These are phyloP conservation scores for Arthrinium phaeospermum DNA, from an alignment of 2,329 filamentous ascomycete species.

Conservation along the genomic window DNA sequence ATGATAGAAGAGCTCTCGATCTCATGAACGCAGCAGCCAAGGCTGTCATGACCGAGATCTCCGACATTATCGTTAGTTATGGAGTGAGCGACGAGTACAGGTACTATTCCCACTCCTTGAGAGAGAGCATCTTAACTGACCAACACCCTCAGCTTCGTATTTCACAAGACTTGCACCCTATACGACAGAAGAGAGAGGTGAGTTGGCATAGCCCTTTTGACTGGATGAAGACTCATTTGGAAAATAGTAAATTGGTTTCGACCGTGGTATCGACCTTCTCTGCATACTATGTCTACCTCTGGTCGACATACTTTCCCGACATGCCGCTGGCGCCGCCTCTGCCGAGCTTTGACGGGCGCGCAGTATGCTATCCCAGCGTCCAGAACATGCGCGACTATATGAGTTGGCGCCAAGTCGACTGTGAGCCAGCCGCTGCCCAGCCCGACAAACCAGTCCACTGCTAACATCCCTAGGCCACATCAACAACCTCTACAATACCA, in stretches of 20 bases:
- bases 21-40: slow-evolving; percentile 95
- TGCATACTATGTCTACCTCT: slow-evolving; percentile 83
- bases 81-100: slow-evolving; percentile 95
- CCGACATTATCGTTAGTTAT: slow-evolving; percentile 87
- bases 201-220: slow-evolving; percentile 29
- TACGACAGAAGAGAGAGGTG: slow-evolving; percentile 87
- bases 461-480: slow-evolving; percentile 73
- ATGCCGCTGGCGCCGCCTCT: slow-evolving; percentile 72
- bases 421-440: slow-evolving; percentile 55
- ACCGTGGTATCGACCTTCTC: slow-evolving; percentile 94
- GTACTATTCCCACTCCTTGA: slow-evolving; percentile 42
- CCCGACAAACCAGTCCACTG: not conserved
- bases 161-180: slow-evolving; percentile 79
- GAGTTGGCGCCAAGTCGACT: slow-evolving; percentile 96
- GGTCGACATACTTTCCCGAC: slow-evolving; percentile 78
- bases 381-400: slow-evolving; percentile 91
- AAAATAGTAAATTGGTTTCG: slow-evolving; percentile 80
- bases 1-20: slow-evolving; percentile 83
- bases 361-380: slow-evolving; percentile 85
- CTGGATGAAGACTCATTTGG: not conserved
- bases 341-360: slow-evolving; percentile 91
- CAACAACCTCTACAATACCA: slow-evolving; percentile 98
- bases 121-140: not conserved
- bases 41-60: slow-evolving; percentile 80
- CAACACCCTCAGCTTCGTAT: slow-evolving; percentile 71